Base-by-base conservation (phyloP, 805 yeast genomes). In the Yarrowia porcina region DNA sequence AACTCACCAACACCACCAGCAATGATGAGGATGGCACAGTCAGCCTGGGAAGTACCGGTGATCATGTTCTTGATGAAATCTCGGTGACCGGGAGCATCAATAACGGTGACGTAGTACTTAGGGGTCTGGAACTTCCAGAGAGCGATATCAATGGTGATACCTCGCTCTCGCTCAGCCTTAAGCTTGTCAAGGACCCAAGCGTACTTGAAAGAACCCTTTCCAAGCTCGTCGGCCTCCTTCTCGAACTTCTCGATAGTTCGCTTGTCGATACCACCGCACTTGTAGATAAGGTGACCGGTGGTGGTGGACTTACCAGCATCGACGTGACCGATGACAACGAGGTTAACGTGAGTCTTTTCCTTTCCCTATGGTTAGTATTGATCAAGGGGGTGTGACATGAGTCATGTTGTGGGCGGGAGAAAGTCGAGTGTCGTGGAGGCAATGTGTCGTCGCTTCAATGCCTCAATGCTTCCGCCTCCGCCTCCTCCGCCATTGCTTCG, bases 321-420 rank as follows among this genome's bases (percentile, higher is more conserved):
- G 97, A 94, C 98, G 96, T 93, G 98, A 83, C 98, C 99, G 82
- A 93, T 93, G 80, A 94, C 98, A 82, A 94, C 99, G 84, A 93
- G 96, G 97, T 93, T 93, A 85, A 93, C 89, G 89, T 93, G 98
- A 82, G 84, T 77, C 88, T 93, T 92, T 77, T 86, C 97, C 83
- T 90, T 90, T 87, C 97, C 97, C 96, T 75, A 64, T 60, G 42
- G 61, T 56, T 39, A 39, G 61, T 56, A 27, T 13, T 17, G 32
- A 9, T 44, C 9, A 8, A 10, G 15, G 7, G n/a, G 20, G 17
- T 23, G 45, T n/a, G 11, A 21, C 30, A 32, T 21, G 47, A 9
- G 18, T 13, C 13, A 20, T 21, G 47, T 41, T n/a, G 47, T n/a
- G 28, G 30, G 12, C 33, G 9, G 33, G 3, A 32, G 5, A 4